phyloP scores from a whole-genome alignment of 2,329 filamentous ascomycete species.

The Chaetomium strumarium region DNA sequence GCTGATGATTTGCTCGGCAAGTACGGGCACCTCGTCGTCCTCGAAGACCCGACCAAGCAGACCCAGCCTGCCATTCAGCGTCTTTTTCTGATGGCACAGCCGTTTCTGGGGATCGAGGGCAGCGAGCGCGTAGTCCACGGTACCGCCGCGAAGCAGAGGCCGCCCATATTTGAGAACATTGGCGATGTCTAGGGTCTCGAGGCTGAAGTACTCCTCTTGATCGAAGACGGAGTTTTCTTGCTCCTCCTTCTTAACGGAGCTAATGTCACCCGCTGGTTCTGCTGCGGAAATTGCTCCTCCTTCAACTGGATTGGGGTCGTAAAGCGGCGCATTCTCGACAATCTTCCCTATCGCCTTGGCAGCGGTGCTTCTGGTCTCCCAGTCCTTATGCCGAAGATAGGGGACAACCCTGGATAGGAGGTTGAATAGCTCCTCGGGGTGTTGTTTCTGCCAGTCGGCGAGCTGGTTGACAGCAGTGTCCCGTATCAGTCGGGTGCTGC shows the following conservation, averaged over 20 bases:
- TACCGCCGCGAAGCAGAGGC: slow-evolving; percentile 75
- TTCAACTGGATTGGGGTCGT: slow-evolving; percentile 85
- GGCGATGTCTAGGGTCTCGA: slow-evolving; percentile 70
- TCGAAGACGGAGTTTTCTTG: slow-evolving; percentile 42
- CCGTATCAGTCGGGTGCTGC: slow-evolving; percentile 90
- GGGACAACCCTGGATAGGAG: slow-evolving; percentile 90
- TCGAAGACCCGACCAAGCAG: slow-evolving; percentile 79
- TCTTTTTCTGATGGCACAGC: slow-evolving; percentile 84
- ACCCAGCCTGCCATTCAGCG: slow-evolving; percentile 72
- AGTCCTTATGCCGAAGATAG: slow-evolving; percentile 89
- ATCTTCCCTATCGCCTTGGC: slow-evolving; percentile 94
- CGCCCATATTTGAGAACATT: slow-evolving; percentile 79
- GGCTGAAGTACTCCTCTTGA: slow-evolving; percentile 59
- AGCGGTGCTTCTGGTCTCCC: slow-evolving; percentile 91
- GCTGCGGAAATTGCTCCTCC: slow-evolving; percentile 50
- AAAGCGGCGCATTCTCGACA: slow-evolving; percentile 77
- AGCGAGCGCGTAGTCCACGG: slow-evolving; percentile 79
- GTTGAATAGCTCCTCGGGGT: slow-evolving; percentile 96
- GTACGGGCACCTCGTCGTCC: slow-evolving; percentile 67
- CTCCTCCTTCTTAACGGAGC: slow-evolving; percentile 56
- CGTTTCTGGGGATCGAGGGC: slow-evolving; percentile 75
- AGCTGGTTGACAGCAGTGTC: slow-evolving; percentile 96
- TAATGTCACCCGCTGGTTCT: slow-evolving; percentile 38
- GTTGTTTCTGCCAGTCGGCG: slow-evolving; percentile 95
- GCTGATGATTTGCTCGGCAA: slow-evolving; percentile 51